These are phyloP conservation scores for Coniophora puteana DNA, from an alignment of 1,284 basidiomycete species.

Conservation along the genomic window DNA sequence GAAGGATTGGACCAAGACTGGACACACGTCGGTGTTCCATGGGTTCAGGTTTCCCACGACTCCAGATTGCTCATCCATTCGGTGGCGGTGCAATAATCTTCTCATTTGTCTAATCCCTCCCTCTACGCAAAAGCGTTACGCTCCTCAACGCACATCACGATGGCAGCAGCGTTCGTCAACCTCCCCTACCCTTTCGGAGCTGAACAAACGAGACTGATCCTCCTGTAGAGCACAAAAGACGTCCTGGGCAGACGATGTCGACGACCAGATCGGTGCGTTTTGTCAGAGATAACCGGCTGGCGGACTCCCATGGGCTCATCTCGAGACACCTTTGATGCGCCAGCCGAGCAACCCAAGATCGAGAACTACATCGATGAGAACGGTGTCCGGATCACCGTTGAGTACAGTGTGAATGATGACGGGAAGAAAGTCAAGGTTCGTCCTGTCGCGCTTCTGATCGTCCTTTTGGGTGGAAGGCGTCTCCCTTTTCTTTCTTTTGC, in stretches of 20 bases:
- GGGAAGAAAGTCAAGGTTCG: conserved; percentile 92
- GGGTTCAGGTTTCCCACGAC: too few relatives aligned
- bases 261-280: conserved; percentile 66
- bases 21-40: too few relatives aligned
- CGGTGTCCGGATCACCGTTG: conserved; percentile 83
- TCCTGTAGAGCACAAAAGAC: conserved; percentile 42
- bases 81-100: too few relatives aligned
- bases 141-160: conserved; percentile 4
- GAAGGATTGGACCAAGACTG: too few relatives aligned
- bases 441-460: not conserved
- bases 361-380: conserved; percentile 82
- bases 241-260: conserved; percentile 82
- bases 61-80: too few relatives aligned
- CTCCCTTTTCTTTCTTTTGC: too few relatives aligned
- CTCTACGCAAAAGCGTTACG: not conserved
- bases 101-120: too few relatives aligned
- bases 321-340: conserved; percentile 9
- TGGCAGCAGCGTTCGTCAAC: conserved; percentile 1
- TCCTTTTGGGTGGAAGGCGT: too few relatives aligned
- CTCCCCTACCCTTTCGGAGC: not conserved
- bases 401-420: conserved; percentile 86
- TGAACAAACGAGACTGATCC: not conserved
- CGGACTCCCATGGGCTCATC: too few relatives aligned
- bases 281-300: too few relatives aligned
- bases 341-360: conserved; percentile 37